These are phyloP conservation scores for Gymnopilus dilepis DNA, from an alignment of 768 basidiomycete species.

Conservation along the genomic window DNA sequence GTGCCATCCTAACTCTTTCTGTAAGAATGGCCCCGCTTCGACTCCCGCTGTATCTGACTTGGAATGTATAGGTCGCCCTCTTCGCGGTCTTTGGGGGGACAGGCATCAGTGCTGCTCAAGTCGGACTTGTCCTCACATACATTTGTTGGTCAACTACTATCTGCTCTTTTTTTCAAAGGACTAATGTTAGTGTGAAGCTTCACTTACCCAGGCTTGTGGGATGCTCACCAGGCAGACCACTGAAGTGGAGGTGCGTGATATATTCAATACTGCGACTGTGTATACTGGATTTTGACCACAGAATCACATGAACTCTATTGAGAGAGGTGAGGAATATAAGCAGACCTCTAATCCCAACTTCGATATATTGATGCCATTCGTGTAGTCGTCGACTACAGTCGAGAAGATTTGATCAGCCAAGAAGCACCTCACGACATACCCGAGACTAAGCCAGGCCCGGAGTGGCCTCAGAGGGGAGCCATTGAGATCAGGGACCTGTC, in stretches of 20 bases:
- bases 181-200: slow-evolving; percentile 36
- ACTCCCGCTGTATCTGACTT: neutral
- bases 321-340: slow-evolving; percentile 45
- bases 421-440: slow-evolving; percentile 70
- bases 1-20: slow-evolving; percentile 59
- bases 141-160: slow-evolving; percentile 44
- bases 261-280: no score
- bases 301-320: slow-evolving; percentile 73
- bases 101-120: slow-evolving; percentile 66
- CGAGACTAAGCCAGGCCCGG: slow-evolving; percentile 53
- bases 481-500: slow-evolving; percentile 65
- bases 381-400: slow-evolving; percentile 60
- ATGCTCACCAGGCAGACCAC: slow-evolving; percentile 63
- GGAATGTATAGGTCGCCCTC: slow-evolving; percentile 57
- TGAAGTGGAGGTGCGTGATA: slow-evolving; percentile 62
- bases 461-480: slow-evolving; percentile 69
- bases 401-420: slow-evolving; percentile 53
- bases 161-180: neutral
- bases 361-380: neutral
- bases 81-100: slow-evolving; percentile 63
- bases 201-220: slow-evolving; percentile 56
- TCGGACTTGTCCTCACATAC: slow-evolving; percentile 78
- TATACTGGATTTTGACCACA: slow-evolving; percentile 23
- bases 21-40: slow-evolving; percentile 35
- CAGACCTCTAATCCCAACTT: neutral